Evolutionary conservation across 2,329 filamentous ascomycete genomes (phyloP).

Genomic region (Beauveria sp.): DNA sequence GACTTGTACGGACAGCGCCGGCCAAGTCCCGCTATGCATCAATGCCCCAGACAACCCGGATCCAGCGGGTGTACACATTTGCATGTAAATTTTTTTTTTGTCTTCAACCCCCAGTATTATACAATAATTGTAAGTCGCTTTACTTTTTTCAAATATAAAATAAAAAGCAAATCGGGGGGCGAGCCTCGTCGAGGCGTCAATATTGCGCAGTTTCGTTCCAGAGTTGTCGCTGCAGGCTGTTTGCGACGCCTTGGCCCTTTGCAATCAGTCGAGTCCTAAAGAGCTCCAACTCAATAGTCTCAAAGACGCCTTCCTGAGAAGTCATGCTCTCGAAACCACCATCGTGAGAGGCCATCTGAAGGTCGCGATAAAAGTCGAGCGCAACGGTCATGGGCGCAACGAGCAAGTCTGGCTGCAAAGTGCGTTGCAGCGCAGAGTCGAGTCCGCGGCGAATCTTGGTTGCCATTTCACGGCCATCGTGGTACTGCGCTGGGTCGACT

Average conservation of each 20-base stretch:
- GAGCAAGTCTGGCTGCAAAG: conserved; percentile 40
- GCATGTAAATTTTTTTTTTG: background rate
- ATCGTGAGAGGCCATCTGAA: conserved; percentile 31
- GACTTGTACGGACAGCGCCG: background rate
- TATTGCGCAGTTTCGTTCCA: conserved; percentile 30
- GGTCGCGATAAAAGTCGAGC: conserved; percentile 33
- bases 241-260: conserved; percentile 35
- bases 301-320: conserved; percentile 35
- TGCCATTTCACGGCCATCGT: conserved; percentile 37
- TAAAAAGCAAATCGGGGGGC: background rate
- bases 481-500: conserved; percentile 36
- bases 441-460: conserved; percentile 43
- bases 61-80: conserved; percentile 1
- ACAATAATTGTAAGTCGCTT: conserved; percentile 1
- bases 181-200: background rate
- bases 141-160: background rate
- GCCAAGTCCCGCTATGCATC: background rate
- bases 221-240: conserved; percentile 28
- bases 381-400: conserved; percentile 35
- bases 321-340: conserved; percentile 33
- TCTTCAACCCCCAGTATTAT: background rate
- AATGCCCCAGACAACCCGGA: background rate
- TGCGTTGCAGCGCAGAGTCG: conserved; percentile 37
- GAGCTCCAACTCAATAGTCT: conserved; percentile 38
- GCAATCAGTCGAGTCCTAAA: conserved; percentile 32